Percentiles rank a stretch among this genome's conserved stretches.
phyloP scores from a whole-genome alignment of 108 stramenopile species.

The Cylindrotheca fusiformis region DNA sequence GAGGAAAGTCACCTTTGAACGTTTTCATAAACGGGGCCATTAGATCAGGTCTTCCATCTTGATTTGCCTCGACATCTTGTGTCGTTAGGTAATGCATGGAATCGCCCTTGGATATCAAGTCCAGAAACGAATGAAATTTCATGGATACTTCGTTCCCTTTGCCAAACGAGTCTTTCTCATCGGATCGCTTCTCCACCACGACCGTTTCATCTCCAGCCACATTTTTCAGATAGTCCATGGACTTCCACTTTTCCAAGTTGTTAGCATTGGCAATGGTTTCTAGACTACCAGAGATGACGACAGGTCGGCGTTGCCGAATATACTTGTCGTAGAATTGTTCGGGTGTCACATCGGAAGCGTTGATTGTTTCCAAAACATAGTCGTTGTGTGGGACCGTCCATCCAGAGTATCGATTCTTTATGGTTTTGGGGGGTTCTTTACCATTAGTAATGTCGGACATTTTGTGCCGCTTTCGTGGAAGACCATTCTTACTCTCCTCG shows the following conservation, averaged over 20 bases:
- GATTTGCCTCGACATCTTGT: conserved; percentile 33
- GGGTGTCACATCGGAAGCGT: conserved; percentile 18
- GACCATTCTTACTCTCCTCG: too few species aligned
- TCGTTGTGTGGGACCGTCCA: conserved; percentile 9
- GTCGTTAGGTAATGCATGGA: conserved; percentile 51
- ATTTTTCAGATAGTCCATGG: background rate
- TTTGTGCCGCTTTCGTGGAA: too few species aligned
- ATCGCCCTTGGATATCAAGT: conserved; percentile 17
- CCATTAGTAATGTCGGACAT: too few species aligned
- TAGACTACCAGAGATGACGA: conserved; percentile 27
- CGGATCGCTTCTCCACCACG: conserved; percentile 28
- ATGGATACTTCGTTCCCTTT: conserved; percentile 35
- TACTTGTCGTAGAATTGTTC: conserved; percentile 43
- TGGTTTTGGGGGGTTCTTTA: too few species aligned
- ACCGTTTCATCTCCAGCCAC: conserved; percentile 17
- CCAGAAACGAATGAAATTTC: conserved; percentile 27
- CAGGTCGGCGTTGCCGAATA: conserved; percentile 36
- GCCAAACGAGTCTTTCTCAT: conserved; percentile 23
- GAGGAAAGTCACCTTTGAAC: conserved; percentile 49
- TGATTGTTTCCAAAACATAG: conserved; percentile 7
- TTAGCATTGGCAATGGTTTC: background rate
- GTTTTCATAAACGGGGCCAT: conserved; percentile 44
- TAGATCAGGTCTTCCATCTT: conserved; percentile 47
- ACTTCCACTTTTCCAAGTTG: background rate
- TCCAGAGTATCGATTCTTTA: conserved; percentile 9